Conservation (phyloP, 2,329 filamentous ascomycete species). For the Grosmannia huntii region DNA sequence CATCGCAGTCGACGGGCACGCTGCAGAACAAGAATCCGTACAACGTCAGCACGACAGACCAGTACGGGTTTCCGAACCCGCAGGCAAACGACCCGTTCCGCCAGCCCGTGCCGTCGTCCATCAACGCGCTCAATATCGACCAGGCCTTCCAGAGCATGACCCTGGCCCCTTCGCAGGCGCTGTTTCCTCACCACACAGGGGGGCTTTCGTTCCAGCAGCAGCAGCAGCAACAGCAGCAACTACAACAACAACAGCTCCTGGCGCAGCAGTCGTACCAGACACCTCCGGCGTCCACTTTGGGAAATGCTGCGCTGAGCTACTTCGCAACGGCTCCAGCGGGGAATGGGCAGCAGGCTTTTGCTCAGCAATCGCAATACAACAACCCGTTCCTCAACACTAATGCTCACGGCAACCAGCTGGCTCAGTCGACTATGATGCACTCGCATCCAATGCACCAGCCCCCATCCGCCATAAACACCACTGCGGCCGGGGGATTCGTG, state of each 20-base stretch:
- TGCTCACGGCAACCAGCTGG: constrained; percentile 11
- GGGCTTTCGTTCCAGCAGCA: constrained; percentile 31
- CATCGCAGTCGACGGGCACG: constrained; percentile 51
- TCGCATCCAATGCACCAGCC: constrained; percentile 21
- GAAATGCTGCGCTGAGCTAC: constrained; percentile 6
- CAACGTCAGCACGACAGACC: constrained; percentile 40
- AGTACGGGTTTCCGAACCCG: constrained; percentile 45
- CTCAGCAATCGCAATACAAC: constrained; percentile 17
- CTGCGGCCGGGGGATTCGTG: constrained; percentile 19
- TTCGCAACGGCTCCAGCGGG: constrained; percentile 1
- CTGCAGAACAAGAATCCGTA: constrained; percentile 46
- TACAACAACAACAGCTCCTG: constrained; percentile 8
- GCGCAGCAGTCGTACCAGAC: constrained; percentile 25
- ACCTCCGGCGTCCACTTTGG: constrained; percentile 15
- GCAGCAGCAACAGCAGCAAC: constrained; percentile 16
- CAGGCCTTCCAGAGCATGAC: constrained; percentile 67
- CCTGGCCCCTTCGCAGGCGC: constrained; percentile 42
- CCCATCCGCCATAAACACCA: constrained; percentile 25
- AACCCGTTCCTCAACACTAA: constrained; percentile 36
- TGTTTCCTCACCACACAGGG: constrained; percentile 63
- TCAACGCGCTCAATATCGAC: constrained; percentile 29
- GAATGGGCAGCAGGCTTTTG: constrained; percentile 1
- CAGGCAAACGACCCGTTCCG: constrained; percentile 13
- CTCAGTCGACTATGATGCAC: background rate
- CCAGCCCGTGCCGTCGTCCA: constrained; percentile 17